A percentile compares a stretch with the other conserved stretches of the same genome.
Evolutionary conservation across 352 stramenopile species (phyloP).

Genomic region (Pythium myriotylum): DNA sequence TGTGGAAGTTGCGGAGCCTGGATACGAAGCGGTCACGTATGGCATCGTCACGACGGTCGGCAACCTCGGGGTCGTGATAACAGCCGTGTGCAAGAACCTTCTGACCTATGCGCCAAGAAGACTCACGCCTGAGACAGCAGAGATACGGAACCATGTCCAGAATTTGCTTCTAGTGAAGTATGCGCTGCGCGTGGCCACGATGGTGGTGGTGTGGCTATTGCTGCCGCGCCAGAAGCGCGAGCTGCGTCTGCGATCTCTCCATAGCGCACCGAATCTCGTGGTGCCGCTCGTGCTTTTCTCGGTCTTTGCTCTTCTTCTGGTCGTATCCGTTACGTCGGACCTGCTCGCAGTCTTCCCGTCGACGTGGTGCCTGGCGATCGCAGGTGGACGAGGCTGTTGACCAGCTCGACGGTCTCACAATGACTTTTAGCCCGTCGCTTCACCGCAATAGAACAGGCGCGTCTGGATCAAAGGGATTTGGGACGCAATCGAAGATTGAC

Average conservation of each 20-base stretch:
- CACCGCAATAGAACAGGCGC: no score
- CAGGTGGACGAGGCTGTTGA: slow-evolving; percentile 12
- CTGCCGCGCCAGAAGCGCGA: slow-evolving; percentile 24
- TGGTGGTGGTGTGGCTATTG: slow-evolving; percentile 1
- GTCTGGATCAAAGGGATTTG: no score
- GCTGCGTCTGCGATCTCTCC: slow-evolving; percentile 1
- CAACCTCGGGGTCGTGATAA: slow-evolving; percentile 8
- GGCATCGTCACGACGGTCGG: slow-evolving; percentile 20
- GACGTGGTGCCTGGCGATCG: slow-evolving; percentile 18
- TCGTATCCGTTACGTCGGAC: slow-evolving; percentile 4
- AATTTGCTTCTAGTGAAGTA: no score
- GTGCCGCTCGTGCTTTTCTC: slow-evolving; percentile 13
- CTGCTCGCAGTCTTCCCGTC: slow-evolving; percentile 14
- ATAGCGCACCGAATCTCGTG: slow-evolving; percentile 6
- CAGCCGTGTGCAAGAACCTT: slow-evolving; percentile 6
- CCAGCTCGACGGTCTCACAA: no score
- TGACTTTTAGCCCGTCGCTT: no score
- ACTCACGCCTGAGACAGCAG: background rate
- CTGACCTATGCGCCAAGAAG: background rate
- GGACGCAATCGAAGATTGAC: no score
- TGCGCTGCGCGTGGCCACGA: background rate
- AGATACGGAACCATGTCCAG: slow-evolving; percentile 3
- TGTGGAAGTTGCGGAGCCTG: slow-evolving; percentile 13
- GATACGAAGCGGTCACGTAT: slow-evolving; percentile 13
- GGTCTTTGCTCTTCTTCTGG: background rate